Percentiles rank a stretch among this genome's conserved stretches.
These are phyloP conservation scores for Nicotiana benthamiana DNA, from an alignment of 257 asterid species.

Conservation along the genomic window DNA sequence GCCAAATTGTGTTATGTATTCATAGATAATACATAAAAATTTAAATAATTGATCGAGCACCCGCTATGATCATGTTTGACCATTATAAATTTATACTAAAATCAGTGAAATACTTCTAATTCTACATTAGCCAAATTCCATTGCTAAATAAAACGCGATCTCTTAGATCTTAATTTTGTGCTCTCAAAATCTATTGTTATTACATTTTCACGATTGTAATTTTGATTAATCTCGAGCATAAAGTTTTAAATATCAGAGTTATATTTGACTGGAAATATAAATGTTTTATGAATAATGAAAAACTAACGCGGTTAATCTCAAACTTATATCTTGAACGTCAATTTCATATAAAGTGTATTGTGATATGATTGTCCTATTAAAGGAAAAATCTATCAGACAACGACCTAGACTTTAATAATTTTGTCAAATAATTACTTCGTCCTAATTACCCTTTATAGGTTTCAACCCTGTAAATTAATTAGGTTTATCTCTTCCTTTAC, in stretches of 20 bases:
- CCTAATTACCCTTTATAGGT: neutral
- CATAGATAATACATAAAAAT: no score
- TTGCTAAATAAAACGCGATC: neutral
- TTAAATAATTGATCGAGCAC: no score
- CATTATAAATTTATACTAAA: no score
- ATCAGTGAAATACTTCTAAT: no score
- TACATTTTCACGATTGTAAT: neutral
- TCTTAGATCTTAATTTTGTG: neutral
- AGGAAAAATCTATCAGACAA: neutral
- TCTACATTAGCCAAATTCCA: neutral
- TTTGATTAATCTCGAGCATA: neutral
- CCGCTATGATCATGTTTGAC: no score
- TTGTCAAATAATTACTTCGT: neutral
- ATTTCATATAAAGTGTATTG: neutral
- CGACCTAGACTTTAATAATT: neutral
- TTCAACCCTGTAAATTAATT: neutral
- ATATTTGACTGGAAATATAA: neutral
- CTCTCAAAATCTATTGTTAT: neutral
- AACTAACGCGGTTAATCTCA: neutral
- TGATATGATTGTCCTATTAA: neutral
- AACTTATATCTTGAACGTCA: neutral
- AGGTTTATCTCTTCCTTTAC: neutral
- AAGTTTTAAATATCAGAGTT: neutral
- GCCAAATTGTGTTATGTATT: no score
- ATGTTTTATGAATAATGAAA: neutral